Evolutionary conservation across 192 early-diverging fungal genomes (phyloP).

Genomic region (Allomyces arbusculus): DNA sequence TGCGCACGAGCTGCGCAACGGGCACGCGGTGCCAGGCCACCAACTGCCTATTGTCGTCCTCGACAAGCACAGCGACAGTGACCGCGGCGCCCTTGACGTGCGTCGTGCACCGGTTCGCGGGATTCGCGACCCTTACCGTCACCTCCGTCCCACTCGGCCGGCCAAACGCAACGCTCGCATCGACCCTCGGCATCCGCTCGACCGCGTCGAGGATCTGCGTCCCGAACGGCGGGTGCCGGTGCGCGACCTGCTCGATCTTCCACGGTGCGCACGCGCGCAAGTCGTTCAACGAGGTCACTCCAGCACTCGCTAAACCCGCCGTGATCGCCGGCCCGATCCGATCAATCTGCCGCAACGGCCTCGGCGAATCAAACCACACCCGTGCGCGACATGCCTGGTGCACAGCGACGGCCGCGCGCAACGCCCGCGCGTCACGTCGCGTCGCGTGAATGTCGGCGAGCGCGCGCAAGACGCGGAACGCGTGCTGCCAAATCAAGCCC

Average conservation of each 20-base stretch:
- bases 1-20: too few relatives aligned
- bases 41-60: not conserved
- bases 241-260: slow-evolving; percentile 31
- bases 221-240: slow-evolving; percentile 36
- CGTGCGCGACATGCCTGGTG: slow-evolving; percentile 18
- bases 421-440: not conserved
- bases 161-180: not conserved
- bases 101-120: not conserved
- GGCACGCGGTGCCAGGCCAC: too few relatives aligned
- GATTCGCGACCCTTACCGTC: not conserved
- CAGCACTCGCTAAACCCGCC: slow-evolving; percentile 18
- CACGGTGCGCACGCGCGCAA: slow-evolving; percentile 15
- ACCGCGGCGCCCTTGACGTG: not conserved
- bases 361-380: slow-evolving; percentile 21
- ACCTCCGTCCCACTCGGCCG: not conserved
- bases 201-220: slow-evolving; percentile 18
- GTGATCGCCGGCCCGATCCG: slow-evolving; percentile 30
- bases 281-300: slow-evolving; percentile 18
- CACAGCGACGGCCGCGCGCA: slow-evolving; percentile 1
- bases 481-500: too few relatives aligned
- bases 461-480: too few relatives aligned
- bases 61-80: not conserved
- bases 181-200: not conserved
- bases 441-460: not conserved
- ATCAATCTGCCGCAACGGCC: slow-evolving; percentile 32